phyloP scores from a whole-genome alignment of 345 rosid species.

The Syzygium grande region DNA sequence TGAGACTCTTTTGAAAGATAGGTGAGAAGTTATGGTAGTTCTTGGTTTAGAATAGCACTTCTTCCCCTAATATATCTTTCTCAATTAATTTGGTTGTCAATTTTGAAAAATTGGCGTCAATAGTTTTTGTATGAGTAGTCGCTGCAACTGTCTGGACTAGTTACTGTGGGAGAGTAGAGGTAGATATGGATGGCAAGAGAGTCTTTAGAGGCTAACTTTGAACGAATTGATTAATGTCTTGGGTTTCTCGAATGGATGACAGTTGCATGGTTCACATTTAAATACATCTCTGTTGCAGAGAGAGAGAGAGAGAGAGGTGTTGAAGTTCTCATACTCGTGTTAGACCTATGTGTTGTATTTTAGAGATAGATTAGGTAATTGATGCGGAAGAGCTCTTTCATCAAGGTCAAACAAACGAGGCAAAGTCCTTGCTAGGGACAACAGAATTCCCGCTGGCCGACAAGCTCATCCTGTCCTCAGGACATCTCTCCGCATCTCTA shows the following conservation, averaged over 20 bases:
- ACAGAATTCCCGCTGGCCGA: conserved; percentile 3
- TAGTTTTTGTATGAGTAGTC: not conserved
- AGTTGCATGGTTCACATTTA: not conserved
- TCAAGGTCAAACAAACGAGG: not conserved
- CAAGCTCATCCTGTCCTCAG: conserved; percentile 7
- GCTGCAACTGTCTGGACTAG: not conserved
- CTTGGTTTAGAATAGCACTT: not conserved
- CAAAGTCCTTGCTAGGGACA: conserved; percentile 2
- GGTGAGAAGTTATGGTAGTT: not conserved
- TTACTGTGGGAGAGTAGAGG: not conserved
- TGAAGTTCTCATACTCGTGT: not conserved
- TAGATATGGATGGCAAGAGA: not conserved
- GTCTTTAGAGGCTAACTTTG: not conserved
- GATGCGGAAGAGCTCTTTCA: not conserved
- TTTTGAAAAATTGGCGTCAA: not conserved
- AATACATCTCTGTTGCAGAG: not conserved
- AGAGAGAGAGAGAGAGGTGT: not conserved
- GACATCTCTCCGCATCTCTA: conserved; percentile 2
- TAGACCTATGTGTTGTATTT: not conserved
- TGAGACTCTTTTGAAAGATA: not conserved
- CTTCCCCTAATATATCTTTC: not conserved
- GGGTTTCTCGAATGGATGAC: not conserved
- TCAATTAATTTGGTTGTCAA: not conserved
- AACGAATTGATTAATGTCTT: not conserved
- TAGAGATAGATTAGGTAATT: not conserved